Percentiles rank a stretch among this genome's conserved stretches.
Conservation (phyloP, 2,329 filamentous ascomycete species). For the Alternaria conjuncta region DNA sequence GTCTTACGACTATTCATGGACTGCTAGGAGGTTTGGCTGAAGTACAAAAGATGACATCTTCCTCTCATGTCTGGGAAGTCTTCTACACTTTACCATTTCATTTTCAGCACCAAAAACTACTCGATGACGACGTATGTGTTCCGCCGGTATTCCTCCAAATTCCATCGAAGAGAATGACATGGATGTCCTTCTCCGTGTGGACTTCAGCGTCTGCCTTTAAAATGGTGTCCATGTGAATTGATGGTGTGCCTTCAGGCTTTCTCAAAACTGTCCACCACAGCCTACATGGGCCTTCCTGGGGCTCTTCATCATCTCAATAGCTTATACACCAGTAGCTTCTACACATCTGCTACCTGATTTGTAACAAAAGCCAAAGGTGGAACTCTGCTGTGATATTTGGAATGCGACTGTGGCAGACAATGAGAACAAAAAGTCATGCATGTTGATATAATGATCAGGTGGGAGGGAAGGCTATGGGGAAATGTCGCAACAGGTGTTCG, state of each 20-base stretch:
- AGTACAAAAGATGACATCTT: not conserved
- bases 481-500: too few species aligned
- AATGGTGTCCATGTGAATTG: not conserved
- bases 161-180: fast-evolving
- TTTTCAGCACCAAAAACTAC: not conserved
- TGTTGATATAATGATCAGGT: not conserved
- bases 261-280: not conserved
- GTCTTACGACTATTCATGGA: not conserved
- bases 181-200: not conserved
- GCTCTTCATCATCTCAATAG: not conserved
- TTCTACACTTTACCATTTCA: not conserved
- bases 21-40: not conserved
- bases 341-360: not conserved
- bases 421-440: not conserved
- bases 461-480: too few species aligned
- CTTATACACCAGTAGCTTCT: not conserved
- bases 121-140: not conserved
- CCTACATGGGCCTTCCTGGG: not conserved
- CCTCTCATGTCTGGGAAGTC: not conserved
- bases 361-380: not conserved
- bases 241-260: not conserved
- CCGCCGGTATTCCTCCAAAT: not conserved
- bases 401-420: not conserved
- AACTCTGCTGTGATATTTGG: not conserved
- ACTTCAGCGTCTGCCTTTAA: not conserved